Conservation (phyloP, 306 rosid genomes). For the Cucumis sativus region Cucumber_9930_V3 NC_026656.2:8221001-8221500, state of each 20-base stretch:
- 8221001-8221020: neutral
- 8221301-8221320: neutral
- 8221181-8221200: constrained; percentile 63
- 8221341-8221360: neutral
- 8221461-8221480: neutral
- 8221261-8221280: constrained; percentile 52
- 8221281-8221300: neutral
- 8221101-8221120: constrained; percentile 52
- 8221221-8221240: constrained; percentile 43
- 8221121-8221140: constrained; percentile 40
- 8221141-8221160: constrained; percentile 26
- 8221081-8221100: constrained; percentile 31
- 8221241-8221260: constrained; percentile 52
- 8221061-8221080: constrained; percentile 23
- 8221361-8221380: neutral
- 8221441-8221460: neutral
- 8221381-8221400: neutral
- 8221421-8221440: neutral
- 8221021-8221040: neutral
- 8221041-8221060: neutral
- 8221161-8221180: constrained; percentile 22
- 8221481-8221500: neutral
- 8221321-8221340: neutral
- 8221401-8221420: neutral
- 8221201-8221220: constrained; percentile 52